These are phyloP conservation scores for Botryococcus braunii DNA, from an alignment of 163 green algal species.

Conservation along the genomic window DNA sequence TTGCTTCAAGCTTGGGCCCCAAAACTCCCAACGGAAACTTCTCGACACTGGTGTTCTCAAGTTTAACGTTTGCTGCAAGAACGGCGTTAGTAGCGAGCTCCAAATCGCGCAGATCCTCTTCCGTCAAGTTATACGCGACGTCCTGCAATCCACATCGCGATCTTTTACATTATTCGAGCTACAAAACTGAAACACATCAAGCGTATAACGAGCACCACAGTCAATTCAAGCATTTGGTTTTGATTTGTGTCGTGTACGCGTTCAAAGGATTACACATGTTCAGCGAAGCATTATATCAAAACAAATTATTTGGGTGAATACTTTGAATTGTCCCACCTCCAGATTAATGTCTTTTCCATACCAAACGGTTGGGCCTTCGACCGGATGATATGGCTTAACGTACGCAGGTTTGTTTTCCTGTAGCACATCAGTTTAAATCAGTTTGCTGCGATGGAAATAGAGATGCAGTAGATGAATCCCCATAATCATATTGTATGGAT, in stretches of 20 bases:
- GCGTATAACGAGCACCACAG: no score
- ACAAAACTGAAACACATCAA: no score
- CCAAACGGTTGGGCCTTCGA: slow-evolving; percentile 1
- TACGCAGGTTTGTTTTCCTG: background rate
- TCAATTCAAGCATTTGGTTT: no score
- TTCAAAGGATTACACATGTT: no score
- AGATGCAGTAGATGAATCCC: no score
- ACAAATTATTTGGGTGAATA: background rate
- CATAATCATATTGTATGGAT: no score
- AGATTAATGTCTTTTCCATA: background rate
- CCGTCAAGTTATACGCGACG: background rate
- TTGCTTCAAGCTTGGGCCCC: slow-evolving; percentile 32
- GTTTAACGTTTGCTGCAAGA: background rate
- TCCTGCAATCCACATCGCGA: no score
- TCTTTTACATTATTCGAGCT: no score
- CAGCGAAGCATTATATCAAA: no score
- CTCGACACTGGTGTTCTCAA: slow-evolving; percentile 29
- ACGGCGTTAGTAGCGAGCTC: background rate
- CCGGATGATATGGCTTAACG: background rate
- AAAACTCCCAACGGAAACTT: slow-evolving; percentile 45
- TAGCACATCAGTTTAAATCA: no score
- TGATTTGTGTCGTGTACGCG: no score
- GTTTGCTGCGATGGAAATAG: no score
- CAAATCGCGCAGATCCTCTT: background rate
- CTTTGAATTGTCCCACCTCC: background rate